Evolutionary conservation across 106 monocot species (phyloP), one percentile per base, ranked within the genome.

Genomic region (Dendrobium huoshanense): DNA sequence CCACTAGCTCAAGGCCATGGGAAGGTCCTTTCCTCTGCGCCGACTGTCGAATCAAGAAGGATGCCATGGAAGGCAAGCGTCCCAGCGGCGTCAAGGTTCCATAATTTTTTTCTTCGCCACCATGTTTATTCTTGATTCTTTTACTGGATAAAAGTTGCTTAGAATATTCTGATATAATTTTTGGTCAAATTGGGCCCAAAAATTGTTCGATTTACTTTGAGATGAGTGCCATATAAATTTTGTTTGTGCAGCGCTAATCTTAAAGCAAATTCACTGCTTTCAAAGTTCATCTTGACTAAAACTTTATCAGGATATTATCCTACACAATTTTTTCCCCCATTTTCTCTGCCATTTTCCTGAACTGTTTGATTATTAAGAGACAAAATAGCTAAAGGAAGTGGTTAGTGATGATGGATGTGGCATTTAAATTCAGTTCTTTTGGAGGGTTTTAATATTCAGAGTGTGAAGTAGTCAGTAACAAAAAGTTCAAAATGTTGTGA

Each of bases 21-120:
- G 86, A 99, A 80, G 99, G 99, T 6, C 99, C 99, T 37, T 99
- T 99, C 81, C 92, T 99, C 9, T 99, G 99, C 77, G 84, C 87
- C 24, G 85, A 68, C 78, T 99, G 99, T 85, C 91, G 91, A 5
- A 80, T 90, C 78, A 99, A 99, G 73, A 99, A 93, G 85, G 99
- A 99, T 25, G 90, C 90, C 2, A 88, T 90, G 90, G 90, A 90
- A 80, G 90, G 90, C 18, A 90, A 88, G 77, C 88, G 90, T 2
- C 85, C 88, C 0, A 90, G 90, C 19, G 90, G 90, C 20, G 85
- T 90, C 16, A 87, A 83, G 82, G 90, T 88, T 37, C 77, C 81
- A 49, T 90, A 82, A 68, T 31, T 72, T 17, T 64, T 65, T 20
- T 20, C 17, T 44, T 11, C 47, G 2, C 17, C 70, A 1, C 27